These are phyloP conservation scores for Medicago arabica DNA, from an alignment of 306 rosid genomes.

Conservation along the genomic window DNA sequence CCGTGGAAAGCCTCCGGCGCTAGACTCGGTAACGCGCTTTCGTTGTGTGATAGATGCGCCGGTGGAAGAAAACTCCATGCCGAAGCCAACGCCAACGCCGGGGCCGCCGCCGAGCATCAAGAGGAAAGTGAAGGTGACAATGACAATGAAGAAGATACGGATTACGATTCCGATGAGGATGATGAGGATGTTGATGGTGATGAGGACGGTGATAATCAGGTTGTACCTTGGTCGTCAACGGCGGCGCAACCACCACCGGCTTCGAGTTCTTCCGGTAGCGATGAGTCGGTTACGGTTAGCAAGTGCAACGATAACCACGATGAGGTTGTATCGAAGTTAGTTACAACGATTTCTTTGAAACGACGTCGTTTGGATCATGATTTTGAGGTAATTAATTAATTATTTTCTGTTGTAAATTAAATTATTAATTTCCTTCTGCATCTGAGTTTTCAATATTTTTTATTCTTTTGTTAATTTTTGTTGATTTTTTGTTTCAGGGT, in stretches of 20 bases:
- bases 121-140: constrained; percentile 56
- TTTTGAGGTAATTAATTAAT: constrained; percentile 45
- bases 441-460: not conserved
- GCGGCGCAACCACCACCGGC: constrained; percentile 63
- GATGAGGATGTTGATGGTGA: constrained; percentile 30
- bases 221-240: constrained; percentile 60
- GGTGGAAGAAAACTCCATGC: constrained; percentile 23
- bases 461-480: not conserved
- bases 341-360: constrained; percentile 46
- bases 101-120: constrained; percentile 1
- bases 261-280: constrained; percentile 61
- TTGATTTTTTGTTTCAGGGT: constrained; percentile 10
- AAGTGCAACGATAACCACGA: constrained; percentile 33
- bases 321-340: constrained; percentile 37
- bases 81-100: too few relatives aligned
- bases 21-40: constrained; percentile 64
- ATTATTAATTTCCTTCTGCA: not conserved
- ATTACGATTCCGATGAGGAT: constrained; percentile 27
- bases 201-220: constrained; percentile 67
- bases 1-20: constrained; percentile 84
- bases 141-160: constrained; percentile 52
- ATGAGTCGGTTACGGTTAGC: constrained; percentile 51
- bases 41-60: constrained; percentile 63
- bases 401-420: not conserved
- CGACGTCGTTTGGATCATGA: constrained; percentile 56